Evolutionary conservation across 2,329 filamentous ascomycete species (phyloP).

Genomic region (Fusarium sp.): DNA sequence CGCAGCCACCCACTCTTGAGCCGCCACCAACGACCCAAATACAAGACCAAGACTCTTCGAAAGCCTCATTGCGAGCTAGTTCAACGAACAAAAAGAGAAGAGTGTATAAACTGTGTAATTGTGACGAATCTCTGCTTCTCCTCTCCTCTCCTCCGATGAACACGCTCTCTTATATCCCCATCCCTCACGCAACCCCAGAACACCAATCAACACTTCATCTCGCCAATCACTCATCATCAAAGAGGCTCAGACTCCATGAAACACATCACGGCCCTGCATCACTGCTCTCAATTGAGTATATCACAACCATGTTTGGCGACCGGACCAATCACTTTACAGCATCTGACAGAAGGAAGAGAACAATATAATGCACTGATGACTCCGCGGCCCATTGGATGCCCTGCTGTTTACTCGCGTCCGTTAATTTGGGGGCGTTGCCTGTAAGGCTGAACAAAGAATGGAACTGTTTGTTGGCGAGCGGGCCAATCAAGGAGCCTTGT

Average conservation of each 20-base stretch:
- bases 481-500: constrained; percentile 1
- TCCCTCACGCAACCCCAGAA: background rate
- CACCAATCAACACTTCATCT: background rate
- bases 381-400: background rate
- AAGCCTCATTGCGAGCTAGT: background rate
- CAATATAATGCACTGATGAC: background rate
- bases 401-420: background rate
- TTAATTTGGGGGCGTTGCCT: background rate
- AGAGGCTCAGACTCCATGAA: constrained; percentile 5
- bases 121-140: background rate
- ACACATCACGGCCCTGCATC: background rate
- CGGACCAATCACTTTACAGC: background rate
- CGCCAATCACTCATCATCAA: background rate
- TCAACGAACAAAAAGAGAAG: background rate
- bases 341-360: background rate
- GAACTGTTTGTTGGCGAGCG: background rate
- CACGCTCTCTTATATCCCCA: background rate
- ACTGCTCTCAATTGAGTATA: background rate
- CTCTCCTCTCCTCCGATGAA: background rate
- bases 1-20: constrained; percentile 4
- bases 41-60: background rate
- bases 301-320: constrained; percentile 12
- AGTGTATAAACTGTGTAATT: background rate
- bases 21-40: background rate
- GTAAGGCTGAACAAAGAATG: constrained; percentile 10